phyloP scores from a whole-genome alignment of 1,284 basidiomycete species.

The Irpex sp. region DNA sequence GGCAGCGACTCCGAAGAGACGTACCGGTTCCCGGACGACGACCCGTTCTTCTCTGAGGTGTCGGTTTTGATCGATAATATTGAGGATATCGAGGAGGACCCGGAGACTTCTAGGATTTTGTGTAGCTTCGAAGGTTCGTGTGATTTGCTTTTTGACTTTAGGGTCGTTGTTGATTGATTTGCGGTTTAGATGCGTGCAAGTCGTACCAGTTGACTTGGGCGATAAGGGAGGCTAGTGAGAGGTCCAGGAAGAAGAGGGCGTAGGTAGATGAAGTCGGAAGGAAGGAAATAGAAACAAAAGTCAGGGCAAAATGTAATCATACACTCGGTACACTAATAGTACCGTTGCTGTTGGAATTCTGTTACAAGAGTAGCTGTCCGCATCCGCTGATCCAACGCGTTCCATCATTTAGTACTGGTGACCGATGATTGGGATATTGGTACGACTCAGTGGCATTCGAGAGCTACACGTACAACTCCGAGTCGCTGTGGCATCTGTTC shows the following conservation, averaged over 20 bases:
- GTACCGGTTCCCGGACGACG: conserved; percentile 77
- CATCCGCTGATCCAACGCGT: no score
- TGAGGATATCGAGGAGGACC: conserved; percentile 74
- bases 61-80: conserved; percentile 83
- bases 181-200: conserved; percentile 68
- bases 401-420: no score
- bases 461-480: no score
- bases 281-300: neutral
- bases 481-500: no score
- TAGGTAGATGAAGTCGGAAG: neutral
- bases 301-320: no score
- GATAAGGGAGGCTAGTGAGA: conserved; percentile 75
- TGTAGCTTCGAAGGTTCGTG: conserved; percentile 78
- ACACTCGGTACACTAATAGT: no score
- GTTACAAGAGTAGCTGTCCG: no score
- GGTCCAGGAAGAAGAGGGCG: conserved; percentile 12
- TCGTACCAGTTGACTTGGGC: conserved; percentile 89
- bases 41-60: conserved; percentile 90
- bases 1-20: conserved; percentile 83
- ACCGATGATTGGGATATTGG: no score
- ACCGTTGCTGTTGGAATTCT: no score
- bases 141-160: no score
- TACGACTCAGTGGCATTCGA: no score
- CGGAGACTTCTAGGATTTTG: conserved; percentile 66
- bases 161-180: no score